Conservation (phyloP, 306 rosid species). For the Lathyrus aphaca region DNA sequence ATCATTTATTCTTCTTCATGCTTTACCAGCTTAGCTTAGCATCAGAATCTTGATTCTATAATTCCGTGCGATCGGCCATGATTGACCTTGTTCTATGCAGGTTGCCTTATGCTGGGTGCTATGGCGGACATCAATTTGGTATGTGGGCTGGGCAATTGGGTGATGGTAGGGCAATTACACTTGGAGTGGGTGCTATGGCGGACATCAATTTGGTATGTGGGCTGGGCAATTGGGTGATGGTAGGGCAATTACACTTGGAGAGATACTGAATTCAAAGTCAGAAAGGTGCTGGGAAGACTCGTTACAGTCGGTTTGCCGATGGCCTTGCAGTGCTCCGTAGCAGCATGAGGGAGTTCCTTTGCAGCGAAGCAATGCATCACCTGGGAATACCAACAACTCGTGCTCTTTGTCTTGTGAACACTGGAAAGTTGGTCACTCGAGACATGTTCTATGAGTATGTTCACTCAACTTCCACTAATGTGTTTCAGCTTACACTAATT, state of each 20-base stretch:
- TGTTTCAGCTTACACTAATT: not conserved
- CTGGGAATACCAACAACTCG: constrained; percentile 97
- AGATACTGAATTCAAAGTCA: constrained; percentile 74
- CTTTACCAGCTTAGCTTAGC: too few relatives aligned
- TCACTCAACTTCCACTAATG: constrained; percentile 14
- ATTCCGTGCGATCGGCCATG: constrained; percentile 23
- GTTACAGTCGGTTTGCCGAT: constrained; percentile 95
- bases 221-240: constrained; percentile 99
- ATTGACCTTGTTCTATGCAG: constrained; percentile 49
- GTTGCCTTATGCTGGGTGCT: constrained; percentile 93
- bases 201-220: constrained; percentile 99
- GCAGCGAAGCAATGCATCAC: constrained; percentile 97
- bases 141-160: constrained; percentile 99
- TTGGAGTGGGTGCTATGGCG: constrained; percentile 98
- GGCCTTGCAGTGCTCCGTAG: constrained; percentile 99
- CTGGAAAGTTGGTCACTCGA: constrained; percentile 83
- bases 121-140: constrained; percentile 98
- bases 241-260: constrained; percentile 93
- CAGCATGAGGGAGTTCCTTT: constrained; percentile 94
- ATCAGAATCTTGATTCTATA: too few relatives aligned
- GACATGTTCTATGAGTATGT: constrained; percentile 98
- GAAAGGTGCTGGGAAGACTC: constrained; percentile 98
- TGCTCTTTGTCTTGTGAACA: constrained; percentile 84
- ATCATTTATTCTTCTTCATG: too few relatives aligned
- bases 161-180: constrained; percentile 96